Conservation (phyloP, 441 rosid genomes). For the Biscutella laevigata region DNA sequence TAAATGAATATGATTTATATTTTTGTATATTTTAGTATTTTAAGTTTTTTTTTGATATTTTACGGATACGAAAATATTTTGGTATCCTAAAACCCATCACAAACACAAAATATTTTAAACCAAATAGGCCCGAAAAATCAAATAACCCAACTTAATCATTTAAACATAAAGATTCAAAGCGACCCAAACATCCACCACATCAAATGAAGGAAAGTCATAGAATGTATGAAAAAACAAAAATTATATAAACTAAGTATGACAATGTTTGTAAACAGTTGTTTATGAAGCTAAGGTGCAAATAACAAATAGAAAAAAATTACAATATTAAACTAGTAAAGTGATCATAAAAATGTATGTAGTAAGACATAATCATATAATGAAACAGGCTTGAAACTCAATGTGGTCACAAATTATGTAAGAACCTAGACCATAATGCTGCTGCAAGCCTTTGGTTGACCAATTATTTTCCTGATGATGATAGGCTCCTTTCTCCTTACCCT, state of each 20-base stretch:
- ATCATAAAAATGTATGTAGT: conserved; percentile 2
- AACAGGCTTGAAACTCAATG: background rate
- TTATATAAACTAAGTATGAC: background rate
- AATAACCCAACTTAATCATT: too few species aligned
- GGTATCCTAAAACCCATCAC: too few species aligned
- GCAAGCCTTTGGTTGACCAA: conserved; percentile 10
- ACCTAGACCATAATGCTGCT: conserved; percentile 11
- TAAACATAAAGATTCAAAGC: too few species aligned
- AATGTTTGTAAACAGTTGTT: conserved; percentile 1
- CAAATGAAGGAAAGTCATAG: background rate
- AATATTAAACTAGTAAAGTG: background rate
- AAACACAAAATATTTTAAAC: too few species aligned
- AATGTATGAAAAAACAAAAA: background rate
- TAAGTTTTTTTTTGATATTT: too few species aligned
- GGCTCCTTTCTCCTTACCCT: conserved; percentile 1
- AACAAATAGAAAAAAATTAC: background rate
- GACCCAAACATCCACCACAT: too few species aligned
- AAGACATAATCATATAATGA: conserved; percentile 15
- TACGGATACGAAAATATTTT: too few species aligned
- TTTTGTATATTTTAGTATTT: too few species aligned
- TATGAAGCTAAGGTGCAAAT: background rate
- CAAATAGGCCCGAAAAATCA: too few species aligned
- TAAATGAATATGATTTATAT: too few species aligned
- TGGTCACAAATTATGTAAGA: conserved; percentile 14
- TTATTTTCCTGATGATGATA: conserved; percentile 10